Percentiles rank a stretch among this genome's conserved stretches.
Conservation (phyloP, 2,329 filamentous ascomycete genomes). For the Cryoendolithus antarcticus region DNA sequence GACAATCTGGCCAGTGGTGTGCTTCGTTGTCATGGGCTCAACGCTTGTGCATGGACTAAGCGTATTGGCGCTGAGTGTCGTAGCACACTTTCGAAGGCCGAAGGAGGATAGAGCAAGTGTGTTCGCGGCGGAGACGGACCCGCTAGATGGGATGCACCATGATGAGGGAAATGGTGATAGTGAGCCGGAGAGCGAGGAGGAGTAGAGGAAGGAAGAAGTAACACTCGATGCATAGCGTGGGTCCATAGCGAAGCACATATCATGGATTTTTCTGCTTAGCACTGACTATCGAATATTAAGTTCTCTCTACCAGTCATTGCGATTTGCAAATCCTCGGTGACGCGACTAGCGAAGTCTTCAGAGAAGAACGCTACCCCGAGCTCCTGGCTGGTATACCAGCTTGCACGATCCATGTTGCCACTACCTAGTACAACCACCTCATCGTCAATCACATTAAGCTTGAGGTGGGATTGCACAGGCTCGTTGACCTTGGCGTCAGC, state of each 20-base stretch:
- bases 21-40: slow-evolving; percentile 42
- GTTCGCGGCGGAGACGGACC: slow-evolving; percentile 38
- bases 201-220: neutral
- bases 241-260: no score
- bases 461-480: slow-evolving; percentile 64
- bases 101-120: slow-evolving; percentile 37
- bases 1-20: slow-evolving; percentile 43
- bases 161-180: slow-evolving; percentile 22
- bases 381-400: slow-evolving; percentile 80
- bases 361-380: slow-evolving; percentile 52
- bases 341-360: slow-evolving; percentile 19
- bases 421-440: slow-evolving; percentile 60
- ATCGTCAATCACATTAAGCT: slow-evolving; percentile 61
- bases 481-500: slow-evolving; percentile 19
- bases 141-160: slow-evolving; percentile 39
- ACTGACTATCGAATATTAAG: no score
- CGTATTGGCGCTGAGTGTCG: slow-evolving; percentile 38
- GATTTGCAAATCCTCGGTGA: no score
- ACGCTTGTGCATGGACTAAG: slow-evolving; percentile 43
- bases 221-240: no score
- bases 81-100: slow-evolving; percentile 34
- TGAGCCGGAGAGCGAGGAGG: slow-evolving; percentile 4
- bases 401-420: slow-evolving; percentile 74
- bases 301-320: no score
- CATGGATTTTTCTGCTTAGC: no score